These are phyloP conservation scores for Halophytophthora polymorphica DNA, from an alignment of 352 stramenopile species.

Conservation along the genomic window DNA sequence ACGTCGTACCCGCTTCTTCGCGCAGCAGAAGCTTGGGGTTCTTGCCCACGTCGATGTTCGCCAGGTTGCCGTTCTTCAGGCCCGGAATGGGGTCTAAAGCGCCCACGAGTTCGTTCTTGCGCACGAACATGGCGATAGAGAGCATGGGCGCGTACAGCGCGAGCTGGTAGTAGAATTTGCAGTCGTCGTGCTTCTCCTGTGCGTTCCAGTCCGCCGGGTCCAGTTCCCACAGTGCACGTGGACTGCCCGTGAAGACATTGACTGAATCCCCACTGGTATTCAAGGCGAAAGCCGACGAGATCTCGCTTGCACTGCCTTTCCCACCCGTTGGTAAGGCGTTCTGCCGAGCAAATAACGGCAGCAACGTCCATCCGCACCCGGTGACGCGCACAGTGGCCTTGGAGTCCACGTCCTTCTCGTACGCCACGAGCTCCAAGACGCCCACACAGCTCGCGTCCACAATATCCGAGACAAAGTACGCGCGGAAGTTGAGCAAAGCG, in stretches of 20 bases:
- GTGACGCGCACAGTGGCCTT: slow-evolving; percentile 66
- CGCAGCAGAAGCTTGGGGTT: slow-evolving; percentile 55
- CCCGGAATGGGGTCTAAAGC: slow-evolving; percentile 72
- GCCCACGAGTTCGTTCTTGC: slow-evolving; percentile 87
- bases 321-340: slow-evolving; percentile 10
- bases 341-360: slow-evolving; percentile 81
- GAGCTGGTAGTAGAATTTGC: slow-evolving; percentile 71
- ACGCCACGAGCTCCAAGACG: slow-evolving; percentile 92
- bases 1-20: slow-evolving; percentile 43
- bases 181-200: slow-evolving; percentile 48
- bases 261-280: slow-evolving; percentile 46
- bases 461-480: slow-evolving; percentile 85
- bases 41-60: slow-evolving; percentile 62
- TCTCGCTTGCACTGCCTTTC: slow-evolving; percentile 4
- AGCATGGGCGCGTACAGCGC: slow-evolving; percentile 58
- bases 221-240: slow-evolving; percentile 68
- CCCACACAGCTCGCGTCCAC: slow-evolving; percentile 89
- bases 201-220: slow-evolving; percentile 48
- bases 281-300: slow-evolving; percentile 28
- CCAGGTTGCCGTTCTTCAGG: slow-evolving; percentile 67
- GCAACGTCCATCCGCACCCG: slow-evolving; percentile 91
- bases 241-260: slow-evolving; percentile 69
- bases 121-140: slow-evolving; percentile 57
- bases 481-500: slow-evolving; percentile 57
- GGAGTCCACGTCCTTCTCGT: slow-evolving; percentile 79